Percentiles rank a stretch among this genome's conserved stretches.
These are phyloP conservation scores for Russula virescens DNA, from an alignment of 768 basidiomycete genomes.

Conservation along the genomic window DNA sequence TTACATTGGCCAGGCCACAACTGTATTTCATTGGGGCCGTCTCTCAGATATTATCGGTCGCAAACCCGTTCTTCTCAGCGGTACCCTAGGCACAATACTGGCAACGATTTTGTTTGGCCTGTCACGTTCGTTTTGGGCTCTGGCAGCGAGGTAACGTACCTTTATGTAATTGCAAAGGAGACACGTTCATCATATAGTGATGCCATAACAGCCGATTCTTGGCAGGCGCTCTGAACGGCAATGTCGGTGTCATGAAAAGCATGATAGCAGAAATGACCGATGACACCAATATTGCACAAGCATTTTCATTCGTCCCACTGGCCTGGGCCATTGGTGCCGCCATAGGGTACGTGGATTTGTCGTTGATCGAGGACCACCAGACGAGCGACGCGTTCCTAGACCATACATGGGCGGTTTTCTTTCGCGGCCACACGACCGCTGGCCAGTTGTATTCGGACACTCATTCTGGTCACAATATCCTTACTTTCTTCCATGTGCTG, in stretches of 20 bases:
- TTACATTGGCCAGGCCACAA: slow-evolving; percentile 41
- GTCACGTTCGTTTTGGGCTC: slow-evolving; percentile 31
- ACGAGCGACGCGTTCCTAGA: no score
- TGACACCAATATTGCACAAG: slow-evolving; percentile 46
- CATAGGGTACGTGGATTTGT: background rate
- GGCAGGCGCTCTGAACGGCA: slow-evolving; percentile 9
- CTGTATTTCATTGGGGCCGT: slow-evolving; percentile 43
- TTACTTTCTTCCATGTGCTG: slow-evolving; percentile 32
- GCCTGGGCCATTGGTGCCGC: slow-evolving; percentile 21
- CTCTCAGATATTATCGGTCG: slow-evolving; percentile 44
- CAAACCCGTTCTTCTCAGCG: slow-evolving; percentile 42
- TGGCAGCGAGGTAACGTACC: slow-evolving; percentile 30
- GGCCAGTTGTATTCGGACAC: slow-evolving; percentile 18
- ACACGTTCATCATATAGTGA: background rate
- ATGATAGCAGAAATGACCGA: slow-evolving; percentile 62
- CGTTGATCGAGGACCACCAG: no score
- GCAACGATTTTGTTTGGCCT: slow-evolving; percentile 35
- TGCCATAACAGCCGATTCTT: background rate
- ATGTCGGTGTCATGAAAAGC: background rate
- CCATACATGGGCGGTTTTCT: slow-evolving; percentile 24
- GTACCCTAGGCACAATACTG: slow-evolving; percentile 31
- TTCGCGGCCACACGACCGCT: slow-evolving; percentile 25
- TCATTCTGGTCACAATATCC: slow-evolving; percentile 26
- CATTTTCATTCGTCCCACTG: slow-evolving; percentile 33
- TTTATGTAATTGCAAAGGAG: no score